Evolutionary conservation across 106 monocot species (phyloP).

Genomic region (Platanthera zijinensis): DNA sequence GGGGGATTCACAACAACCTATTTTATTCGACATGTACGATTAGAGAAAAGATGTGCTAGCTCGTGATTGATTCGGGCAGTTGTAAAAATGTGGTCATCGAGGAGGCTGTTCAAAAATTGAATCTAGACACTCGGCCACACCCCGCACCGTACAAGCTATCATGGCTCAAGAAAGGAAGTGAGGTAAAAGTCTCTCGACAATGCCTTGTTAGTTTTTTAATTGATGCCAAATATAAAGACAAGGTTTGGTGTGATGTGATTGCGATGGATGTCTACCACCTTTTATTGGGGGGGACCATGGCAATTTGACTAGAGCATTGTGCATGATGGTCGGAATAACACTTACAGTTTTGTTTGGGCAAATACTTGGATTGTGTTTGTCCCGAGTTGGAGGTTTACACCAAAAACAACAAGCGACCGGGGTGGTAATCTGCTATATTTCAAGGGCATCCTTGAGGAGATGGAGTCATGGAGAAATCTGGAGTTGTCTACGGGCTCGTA

Average conservation of each 20-base stretch:
- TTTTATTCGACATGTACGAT: slow-evolving; percentile 12
- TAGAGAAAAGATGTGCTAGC: slow-evolving; percentile 1
- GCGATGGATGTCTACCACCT: slow-evolving; percentile 10
- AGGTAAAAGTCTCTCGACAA: slow-evolving; percentile 4
- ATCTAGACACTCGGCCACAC: neutral
- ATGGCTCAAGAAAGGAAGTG: slow-evolving; percentile 13
- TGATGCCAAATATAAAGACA: neutral
- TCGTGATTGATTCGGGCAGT: slow-evolving; percentile 17
- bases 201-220: slow-evolving; percentile 7
- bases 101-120: neutral
- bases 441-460: neutral
- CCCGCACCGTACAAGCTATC: slow-evolving; percentile 10
- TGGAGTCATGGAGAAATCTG: neutral
- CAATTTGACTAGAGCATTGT: neutral
- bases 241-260: slow-evolving; percentile 10
- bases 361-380: too few species aligned
- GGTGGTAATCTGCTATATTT: neutral
- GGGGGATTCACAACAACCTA: neutral
- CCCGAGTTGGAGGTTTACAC: neutral
- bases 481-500: neutral
- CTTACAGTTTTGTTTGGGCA: neutral
- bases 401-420: too few species aligned
- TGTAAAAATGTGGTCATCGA: slow-evolving; percentile 8
- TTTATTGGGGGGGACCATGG: slow-evolving; percentile 9
- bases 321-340: slow-evolving; percentile 8